Evolutionary conservation across 257 asterid genomes (phyloP).

Genomic region (Salvia rosmarinus): DNA sequence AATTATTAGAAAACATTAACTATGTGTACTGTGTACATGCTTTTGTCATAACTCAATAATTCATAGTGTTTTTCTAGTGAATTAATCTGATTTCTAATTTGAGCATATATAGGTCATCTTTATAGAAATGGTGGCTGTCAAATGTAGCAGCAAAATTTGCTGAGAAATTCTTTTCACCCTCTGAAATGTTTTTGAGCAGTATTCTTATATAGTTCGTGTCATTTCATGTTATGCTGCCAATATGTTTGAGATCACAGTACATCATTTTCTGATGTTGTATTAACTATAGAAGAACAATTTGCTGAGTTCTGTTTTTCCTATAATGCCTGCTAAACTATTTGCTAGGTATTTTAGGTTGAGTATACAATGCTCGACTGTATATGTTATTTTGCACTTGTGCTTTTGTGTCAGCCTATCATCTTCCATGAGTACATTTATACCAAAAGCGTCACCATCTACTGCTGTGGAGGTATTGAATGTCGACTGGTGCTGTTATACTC

Average conservation of each 20-base stretch:
- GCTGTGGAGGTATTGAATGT: slow-evolving; percentile 73
- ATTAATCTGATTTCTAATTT: not conserved
- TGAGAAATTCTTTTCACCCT: not conserved
- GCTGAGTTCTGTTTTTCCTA: slow-evolving; percentile 10
- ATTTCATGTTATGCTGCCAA: not conserved
- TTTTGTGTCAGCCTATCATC: slow-evolving; percentile 57
- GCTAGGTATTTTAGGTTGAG: slow-evolving; percentile 26
- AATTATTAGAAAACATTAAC: not conserved
- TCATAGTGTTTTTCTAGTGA: not conserved
- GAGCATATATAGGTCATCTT: no score
- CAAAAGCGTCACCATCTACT: slow-evolving; percentile 60
- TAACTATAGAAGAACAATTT: slow-evolving; percentile 11
- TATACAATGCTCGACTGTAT: slow-evolving; percentile 20
- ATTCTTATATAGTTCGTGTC: not conserved
- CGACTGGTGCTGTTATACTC: slow-evolving; percentile 25
- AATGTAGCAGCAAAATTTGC: not conserved
- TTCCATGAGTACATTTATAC: slow-evolving; percentile 48
- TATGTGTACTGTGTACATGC: slow-evolving; percentile 3
- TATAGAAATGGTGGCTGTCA: not conserved
- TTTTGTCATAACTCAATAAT: slow-evolving; percentile 22
- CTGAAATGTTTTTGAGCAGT: not conserved
- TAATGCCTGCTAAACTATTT: not conserved
- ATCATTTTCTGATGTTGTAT: slow-evolving; percentile 1
- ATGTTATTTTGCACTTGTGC: slow-evolving; percentile 22
- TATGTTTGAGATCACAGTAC: not conserved